Conservation (phyloP, 306 rosid genomes). For the Casuarina equisetifolia region DNA sequence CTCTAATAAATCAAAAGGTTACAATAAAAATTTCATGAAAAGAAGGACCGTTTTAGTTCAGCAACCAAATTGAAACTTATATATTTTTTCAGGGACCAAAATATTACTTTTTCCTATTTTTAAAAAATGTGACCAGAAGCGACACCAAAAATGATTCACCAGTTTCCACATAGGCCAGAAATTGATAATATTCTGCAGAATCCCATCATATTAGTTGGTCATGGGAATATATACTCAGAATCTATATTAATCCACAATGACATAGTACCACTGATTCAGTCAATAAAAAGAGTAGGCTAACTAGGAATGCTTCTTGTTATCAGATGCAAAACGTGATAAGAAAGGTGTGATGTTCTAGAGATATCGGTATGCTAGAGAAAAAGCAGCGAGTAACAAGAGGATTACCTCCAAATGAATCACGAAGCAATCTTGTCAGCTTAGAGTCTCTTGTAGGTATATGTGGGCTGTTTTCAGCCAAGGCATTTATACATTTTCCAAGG, state of each 20-base stretch:
- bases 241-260: not conserved
- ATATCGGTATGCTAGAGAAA: slow-evolving; percentile 8
- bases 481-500: slow-evolving; percentile 79
- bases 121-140: not conserved
- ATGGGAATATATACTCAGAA: not conserved
- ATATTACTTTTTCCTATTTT: not conserved
- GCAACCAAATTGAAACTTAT: not conserved
- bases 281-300: not conserved
- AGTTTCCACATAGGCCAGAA: not conserved
- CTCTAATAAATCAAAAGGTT: no score
- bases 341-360: not conserved
- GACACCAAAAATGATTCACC: not conserved
- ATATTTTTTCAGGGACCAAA: not conserved
- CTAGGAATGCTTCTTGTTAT: not conserved
- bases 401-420: slow-evolving; percentile 81
- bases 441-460: slow-evolving; percentile 74
- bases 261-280: not conserved
- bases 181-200: not conserved
- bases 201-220: not conserved
- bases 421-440: slow-evolving; percentile 76
- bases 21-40: no score
- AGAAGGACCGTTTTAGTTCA: not conserved
- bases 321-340: not conserved
- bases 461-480: slow-evolving; percentile 67
- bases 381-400: slow-evolving; percentile 15